Base-by-base conservation (phyloP, 345 rosid genomes). In the Anastatica hierochuntica region DNA sequence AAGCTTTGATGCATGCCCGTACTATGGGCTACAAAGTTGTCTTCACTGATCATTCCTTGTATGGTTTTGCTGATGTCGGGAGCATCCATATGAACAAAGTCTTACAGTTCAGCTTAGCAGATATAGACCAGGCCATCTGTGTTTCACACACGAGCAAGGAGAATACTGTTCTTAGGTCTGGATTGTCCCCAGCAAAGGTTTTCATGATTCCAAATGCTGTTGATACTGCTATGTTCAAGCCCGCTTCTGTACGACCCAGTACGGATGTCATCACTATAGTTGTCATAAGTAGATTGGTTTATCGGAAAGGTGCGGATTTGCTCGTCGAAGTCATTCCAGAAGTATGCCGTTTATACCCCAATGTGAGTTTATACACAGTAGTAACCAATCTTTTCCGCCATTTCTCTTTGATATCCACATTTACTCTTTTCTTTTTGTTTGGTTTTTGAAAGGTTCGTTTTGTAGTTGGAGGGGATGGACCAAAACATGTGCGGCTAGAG, bases 1-100 rank as follows among this genome's bases (percentile, higher is more conserved):
- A 88, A 72, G 92, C 95, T 35, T 48, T 88, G 74, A 92, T 88
- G 96, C 96, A 92, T 2, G 90, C 98, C 2, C 78, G 94, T 2
- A 88, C 90, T 0, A 88, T 84, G 95, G 94, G 96, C 1, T 88
- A 84, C 67, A 92, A 64, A 71, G 95, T 81, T 42, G 90, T 88
- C 5, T 92, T 92, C 40, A 88, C 98, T 4, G 96, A 92, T 71
- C 96, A 92, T 69, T 92, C 95, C 2, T 74, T 88, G 14, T 92
- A 90, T 19, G 96, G 96, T 42, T 92, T 88, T 66, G 77, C 98
- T 56, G 96, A 92, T 72, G 85, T 81, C 20, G 98, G 98, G 55
- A 92, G 95, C 69, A 85, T 88, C 62, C 89, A 92, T 67, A 92
- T 92, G 98, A 92, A 92, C 65, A 88, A 90, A 74, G 95, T 88